Evolutionary conservation across 345 rosid genomes (phyloP).

Genomic region (Turritis glabra): DNA sequence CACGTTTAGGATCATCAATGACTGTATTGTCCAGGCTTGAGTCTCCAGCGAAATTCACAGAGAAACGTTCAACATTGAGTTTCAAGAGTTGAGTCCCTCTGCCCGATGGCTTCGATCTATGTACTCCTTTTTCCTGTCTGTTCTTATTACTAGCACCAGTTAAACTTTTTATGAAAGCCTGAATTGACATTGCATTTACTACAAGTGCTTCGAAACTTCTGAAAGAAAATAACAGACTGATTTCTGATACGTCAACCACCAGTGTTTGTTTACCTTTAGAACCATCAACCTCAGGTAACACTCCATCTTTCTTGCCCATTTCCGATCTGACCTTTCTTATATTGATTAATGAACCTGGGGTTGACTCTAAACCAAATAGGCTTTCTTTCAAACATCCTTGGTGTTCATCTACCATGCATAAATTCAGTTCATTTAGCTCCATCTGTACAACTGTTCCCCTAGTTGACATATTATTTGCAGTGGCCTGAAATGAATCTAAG

Average conservation of each 20-base stretch:
- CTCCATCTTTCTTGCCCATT: constrained; percentile 73
- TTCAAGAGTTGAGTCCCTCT: constrained; percentile 72
- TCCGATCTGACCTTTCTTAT: constrained; percentile 73
- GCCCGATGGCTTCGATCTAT: constrained; percentile 60
- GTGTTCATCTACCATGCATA: constrained; percentile 84
- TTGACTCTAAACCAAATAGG: constrained; percentile 74
- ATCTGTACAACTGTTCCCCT: constrained; percentile 67
- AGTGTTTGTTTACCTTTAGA: constrained; percentile 60
- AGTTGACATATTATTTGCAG: constrained; percentile 76
- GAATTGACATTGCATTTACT: constrained; percentile 61
- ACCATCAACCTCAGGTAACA: constrained; percentile 51
- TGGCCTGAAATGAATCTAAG: constrained; percentile 79
- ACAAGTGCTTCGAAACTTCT: constrained; percentile 70
- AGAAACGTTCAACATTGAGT: constrained; percentile 77
- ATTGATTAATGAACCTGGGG: constrained; percentile 71
- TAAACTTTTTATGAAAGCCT: constrained; percentile 58
- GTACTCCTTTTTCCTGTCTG: constrained; percentile 48
- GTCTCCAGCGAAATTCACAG: constrained; percentile 68
- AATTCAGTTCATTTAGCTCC: constrained; percentile 86
- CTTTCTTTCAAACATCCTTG: constrained; percentile 73
- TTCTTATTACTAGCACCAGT: constrained; percentile 53
- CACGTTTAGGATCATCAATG: constrained; percentile 92
- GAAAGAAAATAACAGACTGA: constrained; percentile 64
- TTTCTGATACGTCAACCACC: constrained; percentile 74
- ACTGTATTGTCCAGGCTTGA: constrained; percentile 61